Evolutionary conservation across 306 rosid genomes (phyloP).

Genomic region (Trifolium repens): DNA sequence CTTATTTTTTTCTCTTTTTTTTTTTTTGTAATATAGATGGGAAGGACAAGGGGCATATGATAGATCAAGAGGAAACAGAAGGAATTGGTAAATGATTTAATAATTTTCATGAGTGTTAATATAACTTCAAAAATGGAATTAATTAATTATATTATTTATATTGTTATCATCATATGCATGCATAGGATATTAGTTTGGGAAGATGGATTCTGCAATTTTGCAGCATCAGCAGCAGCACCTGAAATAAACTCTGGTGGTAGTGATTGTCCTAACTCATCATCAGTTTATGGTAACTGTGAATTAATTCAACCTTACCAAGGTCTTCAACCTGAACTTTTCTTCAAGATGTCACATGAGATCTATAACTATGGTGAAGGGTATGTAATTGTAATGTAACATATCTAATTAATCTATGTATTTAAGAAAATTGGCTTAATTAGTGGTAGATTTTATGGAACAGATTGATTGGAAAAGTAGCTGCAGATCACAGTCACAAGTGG

Average conservation of each 20-base stretch:
- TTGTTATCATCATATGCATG: slow-evolving; percentile 20
- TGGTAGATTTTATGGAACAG: slow-evolving; percentile 51
- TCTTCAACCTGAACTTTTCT: slow-evolving; percentile 93
- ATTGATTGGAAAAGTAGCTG: slow-evolving; percentile 97
- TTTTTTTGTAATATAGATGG: slow-evolving; percentile 69
- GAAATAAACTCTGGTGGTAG: slow-evolving; percentile 57
- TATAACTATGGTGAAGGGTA: slow-evolving; percentile 99
- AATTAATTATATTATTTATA: no score
- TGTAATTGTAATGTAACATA: not conserved
- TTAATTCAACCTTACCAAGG: slow-evolving; percentile 72
- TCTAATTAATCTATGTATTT: no score
- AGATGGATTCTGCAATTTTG: slow-evolving; percentile 98
- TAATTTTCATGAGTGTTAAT: not conserved
- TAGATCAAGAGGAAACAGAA: slow-evolving; percentile 97
- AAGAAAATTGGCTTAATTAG: slow-evolving; percentile 14
- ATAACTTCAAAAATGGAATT: no score
- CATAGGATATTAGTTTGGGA: slow-evolving; percentile 98
- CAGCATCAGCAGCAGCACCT: slow-evolving; percentile 71
- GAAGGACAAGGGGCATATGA: slow-evolving; percentile 94
- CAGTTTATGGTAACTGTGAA: slow-evolving; percentile 70
- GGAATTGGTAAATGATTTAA: slow-evolving; percentile 70
- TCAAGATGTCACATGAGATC: slow-evolving; percentile 99
- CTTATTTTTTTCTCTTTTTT: slow-evolving; percentile 26
- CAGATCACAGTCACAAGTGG: slow-evolving; percentile 98
- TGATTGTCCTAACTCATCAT: slow-evolving; percentile 56